Base-by-base conservation (phyloP, 2,329 filamentous ascomycete genomes). In the Fusarium sp. region DNA sequence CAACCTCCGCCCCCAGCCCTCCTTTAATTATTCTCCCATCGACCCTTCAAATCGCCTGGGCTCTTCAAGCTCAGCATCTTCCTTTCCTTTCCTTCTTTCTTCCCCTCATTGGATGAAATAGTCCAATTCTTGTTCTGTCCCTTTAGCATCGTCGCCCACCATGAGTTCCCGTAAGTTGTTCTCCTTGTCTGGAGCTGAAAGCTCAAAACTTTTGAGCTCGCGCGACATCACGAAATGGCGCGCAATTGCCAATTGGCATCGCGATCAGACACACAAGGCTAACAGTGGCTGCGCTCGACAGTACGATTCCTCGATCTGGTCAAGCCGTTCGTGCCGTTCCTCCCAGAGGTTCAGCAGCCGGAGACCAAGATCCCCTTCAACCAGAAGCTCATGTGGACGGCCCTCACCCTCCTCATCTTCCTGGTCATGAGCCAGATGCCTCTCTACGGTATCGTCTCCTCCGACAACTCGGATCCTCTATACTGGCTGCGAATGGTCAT, bases 401-500 rank as follows among this genome's bases (percentile, higher is more conserved):
- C 92, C 83, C 91, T 95, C 83, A 98, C 96, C 75, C 91, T 99
- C 79, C 88, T 99, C 84, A 97, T 98, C 87, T 99, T 99, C 91
- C 88, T 99, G 89, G 95, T 99, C 85, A 99, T 99, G 96, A 98
- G 95, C 87, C 96, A 98, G 88, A 98, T 99, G 96, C 95, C 96
- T 75, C 87, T 96, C 72, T 99, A 99, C 87, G 96, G 96, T 86
- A 99, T 99, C 85, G 97, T 99, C 82, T 99, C 96, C 63, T 99
- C 96, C 80, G 93, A 96, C 86, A 98, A 95, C 79, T 98, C 96
- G 71, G 97, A 99, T 87, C 97, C 96, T 78, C 89, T 99, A 80
- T 99, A 99, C 91, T 99, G 96, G 96, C 90, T 99, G 81, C 93
- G 96, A 85, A 98, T 99, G 95, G 98, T 99, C 91, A 91, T 98